These are phyloP conservation scores for Leucocoprinus leucothites DNA, from an alignment of 768 basidiomycete species.

Conservation along the genomic window DNA sequence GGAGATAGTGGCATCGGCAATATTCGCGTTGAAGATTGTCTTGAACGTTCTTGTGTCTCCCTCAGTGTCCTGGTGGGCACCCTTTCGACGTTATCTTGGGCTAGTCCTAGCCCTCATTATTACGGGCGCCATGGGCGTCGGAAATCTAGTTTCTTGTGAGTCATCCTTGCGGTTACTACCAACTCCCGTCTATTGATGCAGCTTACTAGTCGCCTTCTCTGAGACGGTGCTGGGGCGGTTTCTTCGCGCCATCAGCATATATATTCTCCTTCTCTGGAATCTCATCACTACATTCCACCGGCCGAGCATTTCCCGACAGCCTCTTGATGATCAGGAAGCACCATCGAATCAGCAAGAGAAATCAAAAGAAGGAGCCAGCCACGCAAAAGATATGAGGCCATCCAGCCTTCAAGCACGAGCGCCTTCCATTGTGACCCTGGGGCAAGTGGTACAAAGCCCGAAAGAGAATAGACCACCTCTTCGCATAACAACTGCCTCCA, in stretches of 20 bases:
- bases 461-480: neutral
- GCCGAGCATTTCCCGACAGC: neutral
- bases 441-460: neutral
- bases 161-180: slow-evolving; percentile 18
- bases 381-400: neutral
- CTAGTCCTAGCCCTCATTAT: slow-evolving; percentile 52
- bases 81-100: slow-evolving; percentile 43
- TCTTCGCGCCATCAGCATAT: slow-evolving; percentile 59
- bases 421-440: slow-evolving; percentile 1
- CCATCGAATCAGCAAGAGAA: neutral
- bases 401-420: neutral
- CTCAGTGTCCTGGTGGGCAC: slow-evolving; percentile 34
- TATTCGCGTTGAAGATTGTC: slow-evolving; percentile 62
- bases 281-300: slow-evolving; percentile 43
- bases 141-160: slow-evolving; percentile 58
- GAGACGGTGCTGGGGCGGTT: slow-evolving; percentile 71
- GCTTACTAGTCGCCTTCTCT: slow-evolving; percentile 55
- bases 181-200: neutral
- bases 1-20: slow-evolving; percentile 52
- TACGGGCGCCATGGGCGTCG: slow-evolving; percentile 50
- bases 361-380: neutral
- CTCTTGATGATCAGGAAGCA: neutral
- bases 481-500: neutral
- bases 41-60: slow-evolving; percentile 52
- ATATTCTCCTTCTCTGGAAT: slow-evolving; percentile 55